These are phyloP conservation scores for Neoboletus magnificus DNA, from an alignment of 768 basidiomycete species.

Conservation along the genomic window DNA sequence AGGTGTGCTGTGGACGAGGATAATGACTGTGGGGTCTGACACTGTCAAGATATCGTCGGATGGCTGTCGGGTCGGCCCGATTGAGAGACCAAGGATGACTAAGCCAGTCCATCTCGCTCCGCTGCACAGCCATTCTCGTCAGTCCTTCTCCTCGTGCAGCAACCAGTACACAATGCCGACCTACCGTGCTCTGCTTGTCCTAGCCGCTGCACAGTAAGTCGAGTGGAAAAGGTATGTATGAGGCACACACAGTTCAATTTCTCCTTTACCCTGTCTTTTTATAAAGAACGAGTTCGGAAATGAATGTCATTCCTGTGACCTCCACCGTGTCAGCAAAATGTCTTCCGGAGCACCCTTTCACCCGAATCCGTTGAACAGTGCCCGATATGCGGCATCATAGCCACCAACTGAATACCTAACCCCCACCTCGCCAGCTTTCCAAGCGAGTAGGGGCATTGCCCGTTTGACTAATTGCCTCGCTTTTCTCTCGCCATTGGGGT, in stretches of 20 bases:
- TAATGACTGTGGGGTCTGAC: slow-evolving; percentile 18
- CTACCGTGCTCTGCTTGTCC: slow-evolving; percentile 11
- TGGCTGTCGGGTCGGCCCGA: slow-evolving; percentile 36
- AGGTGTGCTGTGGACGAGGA: slow-evolving; percentile 21
- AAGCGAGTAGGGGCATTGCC: slow-evolving; percentile 29
- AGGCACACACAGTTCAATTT: slow-evolving; percentile 9
- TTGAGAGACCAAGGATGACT: slow-evolving; percentile 27
- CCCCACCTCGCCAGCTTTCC: slow-evolving; percentile 16
- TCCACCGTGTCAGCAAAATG: slow-evolving; percentile 20
- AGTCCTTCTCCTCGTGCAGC: slow-evolving; percentile 18
- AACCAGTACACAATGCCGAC: slow-evolving; percentile 17
- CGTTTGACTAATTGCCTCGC: slow-evolving; percentile 30
- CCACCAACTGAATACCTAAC: slow-evolving; percentile 19
- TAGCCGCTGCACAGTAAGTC: slow-evolving; percentile 3
- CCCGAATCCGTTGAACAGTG: slow-evolving; percentile 32
- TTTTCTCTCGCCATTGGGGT: slow-evolving; percentile 18
- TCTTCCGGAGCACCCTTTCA: slow-evolving; percentile 28
- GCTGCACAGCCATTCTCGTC: slow-evolving; percentile 25
- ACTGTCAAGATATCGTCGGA: slow-evolving; percentile 34
- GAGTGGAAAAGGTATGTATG: slow-evolving; percentile 24
- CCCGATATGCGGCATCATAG: slow-evolving; percentile 28
- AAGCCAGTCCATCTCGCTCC: slow-evolving; percentile 29
- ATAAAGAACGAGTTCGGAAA: slow-evolving; percentile 33
- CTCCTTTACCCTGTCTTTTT: slow-evolving; percentile 24
- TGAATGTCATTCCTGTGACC: slow-evolving; percentile 34